phyloP scores from a whole-genome alignment of 2,329 filamentous ascomycete genomes.

The Madurella mycetomatis region DNA sequence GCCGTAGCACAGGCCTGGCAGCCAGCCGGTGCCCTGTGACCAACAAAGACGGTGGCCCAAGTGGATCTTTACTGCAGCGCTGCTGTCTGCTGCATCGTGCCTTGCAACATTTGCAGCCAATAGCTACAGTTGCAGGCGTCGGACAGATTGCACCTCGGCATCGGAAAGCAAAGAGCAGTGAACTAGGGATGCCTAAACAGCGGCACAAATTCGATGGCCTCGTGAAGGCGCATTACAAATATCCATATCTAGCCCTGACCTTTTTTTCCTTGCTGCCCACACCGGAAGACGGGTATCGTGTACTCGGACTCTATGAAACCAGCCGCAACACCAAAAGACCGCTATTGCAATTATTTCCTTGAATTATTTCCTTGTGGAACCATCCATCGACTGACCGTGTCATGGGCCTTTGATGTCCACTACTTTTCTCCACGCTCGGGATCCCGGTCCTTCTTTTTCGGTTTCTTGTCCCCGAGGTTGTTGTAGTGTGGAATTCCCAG shows the following conservation, averaged over 20 bases:
- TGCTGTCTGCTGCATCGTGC: neutral
- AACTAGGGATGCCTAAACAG: neutral
- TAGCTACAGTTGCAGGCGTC: neutral
- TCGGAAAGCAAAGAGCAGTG: neutral
- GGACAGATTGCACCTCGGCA: neutral
- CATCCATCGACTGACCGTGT: too few species aligned
- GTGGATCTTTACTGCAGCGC: neutral
- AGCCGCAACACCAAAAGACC: too few species aligned
- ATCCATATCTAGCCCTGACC: neutral
- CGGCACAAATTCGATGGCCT: neutral
- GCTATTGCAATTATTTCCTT: too few species aligned
- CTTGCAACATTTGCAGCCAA: neutral
- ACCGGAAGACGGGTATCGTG: conserved; percentile 10
- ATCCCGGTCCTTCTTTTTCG: conserved; percentile 37
- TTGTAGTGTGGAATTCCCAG: conserved; percentile 56
- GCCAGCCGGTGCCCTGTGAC: neutral
- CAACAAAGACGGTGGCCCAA: neutral
- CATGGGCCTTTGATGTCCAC: neutral
- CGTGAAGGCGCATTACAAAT: neutral
- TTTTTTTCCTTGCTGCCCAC: neutral
- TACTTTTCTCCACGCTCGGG: conserved; percentile 28
- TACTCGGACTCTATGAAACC: neutral
- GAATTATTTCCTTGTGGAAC: too few species aligned
- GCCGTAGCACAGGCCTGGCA: conserved; percentile 1
- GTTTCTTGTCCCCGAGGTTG: conserved; percentile 49